phyloP scores from a whole-genome alignment of 805 yeast species.

The Monosporozyma aerobia region DNA sequence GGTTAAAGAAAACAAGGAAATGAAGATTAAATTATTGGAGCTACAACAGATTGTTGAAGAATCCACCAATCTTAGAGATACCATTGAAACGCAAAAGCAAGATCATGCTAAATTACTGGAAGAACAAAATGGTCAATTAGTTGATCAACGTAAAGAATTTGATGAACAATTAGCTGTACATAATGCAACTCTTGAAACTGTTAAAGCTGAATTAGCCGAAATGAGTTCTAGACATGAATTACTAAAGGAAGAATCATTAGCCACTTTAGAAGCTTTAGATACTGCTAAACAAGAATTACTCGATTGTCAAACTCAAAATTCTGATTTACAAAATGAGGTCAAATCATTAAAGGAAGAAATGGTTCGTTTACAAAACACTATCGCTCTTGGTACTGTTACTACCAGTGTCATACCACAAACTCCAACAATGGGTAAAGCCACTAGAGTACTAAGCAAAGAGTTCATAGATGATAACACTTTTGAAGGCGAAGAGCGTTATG shows the following conservation, averaged over 20 bases:
- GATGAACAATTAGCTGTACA: constrained; percentile 48
- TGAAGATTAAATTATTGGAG: constrained; percentile 50
- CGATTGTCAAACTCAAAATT: constrained; percentile 54
- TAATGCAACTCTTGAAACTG: constrained; percentile 47
- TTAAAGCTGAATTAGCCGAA: constrained; percentile 50
- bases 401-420: constrained; percentile 28
- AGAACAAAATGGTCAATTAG: constrained; percentile 39
- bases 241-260: constrained; percentile 53
- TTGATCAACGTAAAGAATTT: constrained; percentile 38
- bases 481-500: constrained; percentile 7
- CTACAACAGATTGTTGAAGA: constrained; percentile 45
- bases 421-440: constrained; percentile 20
- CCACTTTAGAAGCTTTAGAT: constrained; percentile 52
- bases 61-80: constrained; percentile 43
- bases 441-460: constrained; percentile 4
- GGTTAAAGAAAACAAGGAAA: constrained; percentile 70
- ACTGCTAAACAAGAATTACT: constrained; percentile 49
- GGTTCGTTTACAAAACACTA: constrained; percentile 32
- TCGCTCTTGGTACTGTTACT: constrained; percentile 25
- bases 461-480: constrained; percentile 2
- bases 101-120: constrained; percentile 42
- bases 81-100: constrained; percentile 45
- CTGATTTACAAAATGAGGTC: constrained; percentile 55
- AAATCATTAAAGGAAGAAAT: constrained; percentile 39
- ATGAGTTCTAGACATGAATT: constrained; percentile 52